Percentiles rank a stretch among this genome's conserved stretches.
Evolutionary conservation across 257 asterid species (phyloP).

Genomic region (Solanum gracilifrons): DNA sequence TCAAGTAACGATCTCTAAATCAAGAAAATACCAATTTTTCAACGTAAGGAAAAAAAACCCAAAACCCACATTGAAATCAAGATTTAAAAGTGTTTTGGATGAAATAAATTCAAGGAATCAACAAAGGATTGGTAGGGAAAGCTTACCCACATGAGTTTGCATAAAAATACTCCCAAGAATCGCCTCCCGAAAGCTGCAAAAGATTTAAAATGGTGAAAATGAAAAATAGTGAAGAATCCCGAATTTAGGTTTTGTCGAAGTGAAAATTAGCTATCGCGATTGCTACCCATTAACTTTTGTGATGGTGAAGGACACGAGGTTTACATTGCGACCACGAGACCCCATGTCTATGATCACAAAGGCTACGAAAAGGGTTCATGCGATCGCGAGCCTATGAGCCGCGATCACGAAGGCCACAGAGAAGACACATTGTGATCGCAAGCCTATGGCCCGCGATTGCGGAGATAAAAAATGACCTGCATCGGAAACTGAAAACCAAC

Average conservation of each 20-base stretch:
- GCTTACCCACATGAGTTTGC: not conserved
- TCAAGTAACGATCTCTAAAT: not conserved
- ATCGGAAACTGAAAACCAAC: not conserved
- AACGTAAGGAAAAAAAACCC: not conserved
- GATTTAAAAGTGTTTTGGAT: not conserved
- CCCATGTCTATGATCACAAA: no score
- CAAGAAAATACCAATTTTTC: not conserved
- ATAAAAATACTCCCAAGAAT: not conserved
- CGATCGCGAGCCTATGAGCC: not conserved
- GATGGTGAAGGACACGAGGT: not conserved
- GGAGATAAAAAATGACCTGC: not conserved
- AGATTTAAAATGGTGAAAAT: not conserved
- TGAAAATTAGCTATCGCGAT: no score
- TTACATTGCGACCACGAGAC: not conserved
- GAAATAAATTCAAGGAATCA: not conserved
- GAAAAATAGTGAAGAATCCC: not conserved
- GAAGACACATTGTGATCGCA: not conserved
- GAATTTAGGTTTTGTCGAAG: not conserved
- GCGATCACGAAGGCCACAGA: not conserved
- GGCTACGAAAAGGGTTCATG: not conserved
- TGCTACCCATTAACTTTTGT: no score
- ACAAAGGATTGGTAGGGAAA: not conserved
- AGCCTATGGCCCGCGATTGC: not conserved
- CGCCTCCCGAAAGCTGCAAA: not conserved
- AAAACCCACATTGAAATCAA: not conserved